Evolutionary conservation across 129 eudicot species (phyloP), one percentile per base, ranked within the genome.

Genomic region (Erigeron canadensis): DNA sequence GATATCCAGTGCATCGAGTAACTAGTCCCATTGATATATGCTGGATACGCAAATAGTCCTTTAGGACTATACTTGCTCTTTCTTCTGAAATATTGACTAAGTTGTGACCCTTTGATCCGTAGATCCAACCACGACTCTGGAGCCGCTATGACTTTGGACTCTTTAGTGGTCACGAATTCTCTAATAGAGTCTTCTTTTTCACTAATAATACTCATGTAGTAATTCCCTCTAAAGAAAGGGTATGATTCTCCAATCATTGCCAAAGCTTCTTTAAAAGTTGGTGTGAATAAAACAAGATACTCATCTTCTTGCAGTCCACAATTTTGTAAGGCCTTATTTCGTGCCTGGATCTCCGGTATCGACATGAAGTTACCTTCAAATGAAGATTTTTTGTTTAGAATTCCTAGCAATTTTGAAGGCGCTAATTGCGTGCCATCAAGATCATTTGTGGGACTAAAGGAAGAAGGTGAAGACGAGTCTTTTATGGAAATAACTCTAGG

Each of bases 1-100:
- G 96, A 89, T 16, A 89, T 89, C 96, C 96, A 89, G 60, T 89
- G 96, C 96, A 86, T 89, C 3, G 93, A 86, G 21, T 86, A 86
- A 10, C 88, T 83, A 10, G 81, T 80, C n/a, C 86, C 94, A 44
- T 81, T 81, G 54, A 82, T 79, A 12, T 78, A 71, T 1, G 88
- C 93, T 10, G 96, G 90, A 69, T 89, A 89, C 1, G 93, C 96
- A 62, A 89, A 89, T 3, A 89, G 79, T 10, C 96, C 96, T 68
- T 89, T 86, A 4, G 93, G 96, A 68, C 77, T 80, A 9, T 81
- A 72, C 51, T 86, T 89, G 15, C 83, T 82, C 76, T 89, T 89
- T 56, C 93, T 83, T 64, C 96, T 81, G 37, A 89, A 89, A 39
- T 89, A 89, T 5, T 89, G 96, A 51, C 96, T 86, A 8, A 89